phyloP scores from a whole-genome alignment of 768 basidiomycete genomes.

The Termitomyces sp. region DNA sequence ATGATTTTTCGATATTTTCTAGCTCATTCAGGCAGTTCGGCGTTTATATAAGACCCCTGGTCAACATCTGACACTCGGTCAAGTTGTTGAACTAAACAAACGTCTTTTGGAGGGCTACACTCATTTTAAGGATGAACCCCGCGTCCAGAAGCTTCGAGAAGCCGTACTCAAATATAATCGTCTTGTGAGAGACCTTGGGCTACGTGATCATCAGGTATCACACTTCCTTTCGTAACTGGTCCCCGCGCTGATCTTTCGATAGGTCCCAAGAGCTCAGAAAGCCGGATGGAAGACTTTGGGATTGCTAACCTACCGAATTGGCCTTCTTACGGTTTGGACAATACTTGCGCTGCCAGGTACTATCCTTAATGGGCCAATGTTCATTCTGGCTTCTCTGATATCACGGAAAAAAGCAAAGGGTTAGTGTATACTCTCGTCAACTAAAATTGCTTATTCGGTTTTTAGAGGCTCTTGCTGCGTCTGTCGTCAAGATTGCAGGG shows the following conservation, averaged over 20 bases:
- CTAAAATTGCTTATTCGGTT: neutral
- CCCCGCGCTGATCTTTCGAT: neutral
- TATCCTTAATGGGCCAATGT: slow-evolving; percentile 89
- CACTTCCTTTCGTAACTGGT: neutral
- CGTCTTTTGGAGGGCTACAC: slow-evolving; percentile 91
- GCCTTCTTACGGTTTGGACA: slow-evolving; percentile 77
- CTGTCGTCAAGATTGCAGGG: slow-evolving; percentile 92
- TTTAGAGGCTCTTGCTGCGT: slow-evolving; percentile 91
- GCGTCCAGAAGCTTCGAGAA: slow-evolving; percentile 73
- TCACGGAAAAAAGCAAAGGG: slow-evolving; percentile 90
- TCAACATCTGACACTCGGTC: slow-evolving; percentile 89
- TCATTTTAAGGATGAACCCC: slow-evolving; percentile 89
- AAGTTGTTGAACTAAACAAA: slow-evolving; percentile 92
- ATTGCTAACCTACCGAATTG: slow-evolving; percentile 77
- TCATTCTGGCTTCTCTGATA: slow-evolving; percentile 84
- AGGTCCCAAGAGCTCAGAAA: slow-evolving; percentile 87
- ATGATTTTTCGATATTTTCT: slow-evolving; percentile 2
- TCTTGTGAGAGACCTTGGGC: slow-evolving; percentile 79
- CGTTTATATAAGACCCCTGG: slow-evolving; percentile 92
- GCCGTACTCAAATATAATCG: slow-evolving; percentile 91
- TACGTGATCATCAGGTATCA: slow-evolving; percentile 87
- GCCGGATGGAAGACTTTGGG: slow-evolving; percentile 86
- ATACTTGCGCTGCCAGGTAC: slow-evolving; percentile 86
- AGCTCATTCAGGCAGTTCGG: slow-evolving; percentile 95
- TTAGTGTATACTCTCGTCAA: slow-evolving; percentile 19